Evolutionary conservation across 2,329 filamentous ascomycete genomes (phyloP).

Genomic region (Trichoderma atroviride): DNA sequence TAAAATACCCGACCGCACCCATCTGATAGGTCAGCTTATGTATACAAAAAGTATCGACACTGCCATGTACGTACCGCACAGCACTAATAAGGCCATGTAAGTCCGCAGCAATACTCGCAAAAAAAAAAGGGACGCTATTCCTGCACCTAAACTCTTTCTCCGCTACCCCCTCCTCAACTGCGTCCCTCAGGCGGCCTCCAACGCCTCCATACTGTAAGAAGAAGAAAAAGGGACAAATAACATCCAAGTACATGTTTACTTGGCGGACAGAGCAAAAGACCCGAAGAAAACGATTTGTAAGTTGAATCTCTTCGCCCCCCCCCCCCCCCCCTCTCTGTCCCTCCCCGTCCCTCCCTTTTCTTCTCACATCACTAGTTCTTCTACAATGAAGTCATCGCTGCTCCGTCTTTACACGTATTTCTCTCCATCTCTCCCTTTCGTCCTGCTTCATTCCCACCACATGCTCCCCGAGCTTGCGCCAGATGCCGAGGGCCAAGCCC

Average conservation of each 20-base stretch:
- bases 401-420: background rate
- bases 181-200: constrained; percentile 10
- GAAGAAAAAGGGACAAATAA: background rate
- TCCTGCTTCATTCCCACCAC: background rate
- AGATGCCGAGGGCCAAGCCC: background rate
- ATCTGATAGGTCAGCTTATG: background rate
- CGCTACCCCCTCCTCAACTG: background rate
- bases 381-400: constrained; percentile 4
- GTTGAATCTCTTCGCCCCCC: background rate
- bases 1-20: background rate
- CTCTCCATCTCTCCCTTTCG: background rate
- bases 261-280: background rate
- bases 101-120: background rate
- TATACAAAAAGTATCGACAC: background rate
- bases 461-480: background rate
- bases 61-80: background rate
- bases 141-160: constrained; percentile 2
- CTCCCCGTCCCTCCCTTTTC: background rate
- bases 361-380: background rate
- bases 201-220: background rate
- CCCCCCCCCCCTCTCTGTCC: no score
- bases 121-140: background rate
- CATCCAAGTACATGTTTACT: no score
- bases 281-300: background rate
- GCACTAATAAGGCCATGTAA: background rate